These are phyloP conservation scores for Pyrrhoderma noxium DNA, from an alignment of 1,284 basidiomycete species.

Conservation along the genomic window DNA sequence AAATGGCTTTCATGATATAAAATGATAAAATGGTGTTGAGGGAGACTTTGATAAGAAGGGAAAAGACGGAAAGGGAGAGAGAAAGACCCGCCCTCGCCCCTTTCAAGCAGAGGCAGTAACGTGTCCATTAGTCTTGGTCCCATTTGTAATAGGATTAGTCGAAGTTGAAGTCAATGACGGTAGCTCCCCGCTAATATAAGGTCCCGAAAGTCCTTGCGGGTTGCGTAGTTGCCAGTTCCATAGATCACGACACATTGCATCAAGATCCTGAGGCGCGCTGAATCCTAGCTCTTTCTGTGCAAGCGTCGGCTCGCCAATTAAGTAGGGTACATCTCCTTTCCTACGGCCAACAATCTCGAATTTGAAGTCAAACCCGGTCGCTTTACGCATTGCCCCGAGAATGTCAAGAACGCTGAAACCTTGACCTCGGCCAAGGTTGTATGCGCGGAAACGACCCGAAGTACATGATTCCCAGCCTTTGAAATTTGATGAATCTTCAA, in stretches of 20 bases:
- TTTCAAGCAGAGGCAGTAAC: too few relatives aligned
- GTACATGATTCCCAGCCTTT: slow-evolving; percentile 21
- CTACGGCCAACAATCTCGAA: slow-evolving; percentile 86
- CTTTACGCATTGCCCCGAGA: slow-evolving; percentile 91
- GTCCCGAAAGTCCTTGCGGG: slow-evolving; percentile 57
- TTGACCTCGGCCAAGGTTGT: slow-evolving; percentile 92
- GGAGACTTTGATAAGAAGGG: too few relatives aligned
- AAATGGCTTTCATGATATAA: too few relatives aligned
- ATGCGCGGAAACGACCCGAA: slow-evolving; percentile 76
- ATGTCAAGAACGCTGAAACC: slow-evolving; percentile 94
- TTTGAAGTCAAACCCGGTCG: slow-evolving; percentile 83
- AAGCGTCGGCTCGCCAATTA: slow-evolving; percentile 89
- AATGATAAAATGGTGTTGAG: too few relatives aligned
- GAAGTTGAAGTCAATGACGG: neutral
- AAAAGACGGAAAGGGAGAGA: too few relatives aligned
- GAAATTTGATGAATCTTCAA: slow-evolving; percentile 54
- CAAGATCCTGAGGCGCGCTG: slow-evolving; percentile 73
- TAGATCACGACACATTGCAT: slow-evolving; percentile 87
- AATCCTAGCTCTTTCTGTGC: slow-evolving; percentile 96
- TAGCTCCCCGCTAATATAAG: slow-evolving; percentile 9
- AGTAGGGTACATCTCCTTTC: slow-evolving; percentile 91
- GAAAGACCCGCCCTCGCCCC: too few relatives aligned
- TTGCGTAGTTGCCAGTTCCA: slow-evolving; percentile 93
- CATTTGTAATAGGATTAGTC: neutral
- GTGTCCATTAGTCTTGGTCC: too few relatives aligned